Evolutionary conservation across 2,329 filamentous ascomycete species (phyloP), one percentile per base, ranked within the genome.

Genomic region (Ambrosiella xylebori): DNA sequence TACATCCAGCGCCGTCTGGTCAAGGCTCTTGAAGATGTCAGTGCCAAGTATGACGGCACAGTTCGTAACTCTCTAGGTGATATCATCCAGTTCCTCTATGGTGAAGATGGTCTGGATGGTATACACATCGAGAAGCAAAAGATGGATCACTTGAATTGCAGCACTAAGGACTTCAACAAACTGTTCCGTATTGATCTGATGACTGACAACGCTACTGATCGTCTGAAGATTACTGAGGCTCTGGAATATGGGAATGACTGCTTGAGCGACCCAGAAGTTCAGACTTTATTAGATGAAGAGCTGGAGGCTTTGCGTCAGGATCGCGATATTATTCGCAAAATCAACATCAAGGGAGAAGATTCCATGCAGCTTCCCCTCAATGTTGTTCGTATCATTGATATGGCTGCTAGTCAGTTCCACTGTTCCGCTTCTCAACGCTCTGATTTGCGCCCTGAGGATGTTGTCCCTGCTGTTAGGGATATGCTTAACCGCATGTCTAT

Each of bases 1-100:
- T 98, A 98, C 70, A 98, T 98, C 63, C 94, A 98, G 72, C 88
- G 93, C 73, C 89, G 94, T 76, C 79, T 98, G 51, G 93, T 98
- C 66, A 98, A 98, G 73, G 94, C 94, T 9, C 79, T 98, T 2
- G 93, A 98, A 77, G 93, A 98, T 70, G 85, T 97, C 57, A 95
- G 91, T 75, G 90, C 91, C 61, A 94, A 94, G 67, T 98, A 98
- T 68, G 93, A 98, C 65, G 91, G 91, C 62, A 98, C 93, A 5
- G 89, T 98, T 36, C 85, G 93, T 61, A 98, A 98, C 71, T 98
- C 93, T 1, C 77, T 97, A 50, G 93, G 93, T 51, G 94, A 98
- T 65, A 86, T 98, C 62, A 84, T 98, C 57, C 91, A 98, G 67
- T 98, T 98, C 73, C 78, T 96, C 61, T 98, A 98, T 64, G 93